Evolutionary conservation across 2,329 filamentous ascomycete genomes (phyloP).

Genomic region (Sporothrix brasiliensis): DNA sequence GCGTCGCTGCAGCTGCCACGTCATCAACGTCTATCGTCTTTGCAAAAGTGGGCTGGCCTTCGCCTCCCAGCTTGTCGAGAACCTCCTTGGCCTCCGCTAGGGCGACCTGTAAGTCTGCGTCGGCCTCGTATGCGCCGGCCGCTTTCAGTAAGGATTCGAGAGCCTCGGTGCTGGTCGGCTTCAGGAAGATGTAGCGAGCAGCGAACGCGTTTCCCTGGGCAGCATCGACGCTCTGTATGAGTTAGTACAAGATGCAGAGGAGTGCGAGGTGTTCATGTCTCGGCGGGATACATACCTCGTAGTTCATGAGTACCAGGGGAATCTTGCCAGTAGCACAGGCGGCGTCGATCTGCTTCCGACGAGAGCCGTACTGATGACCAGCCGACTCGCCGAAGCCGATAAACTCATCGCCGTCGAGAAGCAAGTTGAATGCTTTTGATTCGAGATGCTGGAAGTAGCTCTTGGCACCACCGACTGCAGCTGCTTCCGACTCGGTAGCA

Average conservation of each 20-base stretch:
- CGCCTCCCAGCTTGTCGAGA: conserved; percentile 50
- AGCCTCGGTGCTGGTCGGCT: conserved; percentile 45
- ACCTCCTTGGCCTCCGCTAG: conserved; percentile 48
- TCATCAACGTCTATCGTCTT: conserved; percentile 53
- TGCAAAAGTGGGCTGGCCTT: conserved; percentile 49
- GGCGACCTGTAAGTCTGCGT: conserved; percentile 52
- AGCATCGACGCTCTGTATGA: conserved; percentile 53
- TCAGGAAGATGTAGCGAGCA: conserved; percentile 59
- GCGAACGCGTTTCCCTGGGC: conserved; percentile 60
- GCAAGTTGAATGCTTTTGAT: conserved; percentile 57
- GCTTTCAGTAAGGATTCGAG: conserved; percentile 49
- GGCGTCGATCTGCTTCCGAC: conserved; percentile 54
- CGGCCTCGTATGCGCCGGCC: conserved; percentile 50
- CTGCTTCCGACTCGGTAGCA: conserved; percentile 37
- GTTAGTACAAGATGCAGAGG: no score
- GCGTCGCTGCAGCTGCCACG: conserved; percentile 52
- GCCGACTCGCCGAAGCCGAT: conserved; percentile 58
- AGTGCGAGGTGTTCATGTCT: no score
- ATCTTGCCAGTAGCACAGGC: conserved; percentile 62
- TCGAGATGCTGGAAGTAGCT: conserved; percentile 54
- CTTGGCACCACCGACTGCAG: not conserved
- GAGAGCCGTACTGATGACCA: conserved; percentile 60
- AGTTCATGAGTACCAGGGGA: conserved; percentile 57
- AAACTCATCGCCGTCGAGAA: conserved; percentile 63
- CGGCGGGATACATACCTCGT: conserved; percentile 49